Evolutionary conservation across 306 rosid species (phyloP).

Genomic region (Calophaca sinica): DNA sequence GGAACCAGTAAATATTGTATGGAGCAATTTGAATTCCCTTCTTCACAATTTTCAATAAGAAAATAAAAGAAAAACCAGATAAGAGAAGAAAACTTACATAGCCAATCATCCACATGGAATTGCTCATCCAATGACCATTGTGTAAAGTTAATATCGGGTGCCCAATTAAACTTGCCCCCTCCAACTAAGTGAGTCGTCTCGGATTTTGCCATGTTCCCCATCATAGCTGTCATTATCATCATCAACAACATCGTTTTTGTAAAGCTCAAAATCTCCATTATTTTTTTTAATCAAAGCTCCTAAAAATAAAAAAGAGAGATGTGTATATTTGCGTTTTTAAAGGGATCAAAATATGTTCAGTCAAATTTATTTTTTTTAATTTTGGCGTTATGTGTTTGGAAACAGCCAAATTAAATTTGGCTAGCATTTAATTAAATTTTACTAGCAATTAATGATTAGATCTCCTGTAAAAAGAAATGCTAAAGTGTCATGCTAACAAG

Average conservation of each 20-base stretch:
- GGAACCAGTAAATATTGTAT: too few relatives aligned
- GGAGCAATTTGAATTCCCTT: too few relatives aligned
- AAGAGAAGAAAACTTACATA: slow-evolving; percentile 42
- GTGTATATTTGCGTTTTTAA: not conserved
- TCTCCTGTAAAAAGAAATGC: too few relatives aligned
- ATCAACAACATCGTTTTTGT: slow-evolving; percentile 16
- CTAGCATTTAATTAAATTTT: too few relatives aligned
- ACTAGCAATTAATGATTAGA: too few relatives aligned
- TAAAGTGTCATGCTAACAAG: too few relatives aligned
- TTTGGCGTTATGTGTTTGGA: too few relatives aligned
- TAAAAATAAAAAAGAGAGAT: too few relatives aligned
- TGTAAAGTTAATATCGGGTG: slow-evolving; percentile 38
- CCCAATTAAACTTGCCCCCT: slow-evolving; percentile 42
- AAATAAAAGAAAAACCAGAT: not conserved
- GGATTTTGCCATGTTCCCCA: slow-evolving; percentile 33
- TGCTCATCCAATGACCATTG: slow-evolving; percentile 47
- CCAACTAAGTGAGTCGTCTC: slow-evolving; percentile 42
- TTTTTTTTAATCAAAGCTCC: not conserved
- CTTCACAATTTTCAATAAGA: too few relatives aligned
- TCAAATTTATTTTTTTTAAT: too few relatives aligned
- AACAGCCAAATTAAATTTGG: too few relatives aligned
- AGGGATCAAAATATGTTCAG: too few relatives aligned
- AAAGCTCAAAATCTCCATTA: slow-evolving; percentile 40
- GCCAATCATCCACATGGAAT: slow-evolving; percentile 46
- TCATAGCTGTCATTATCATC: slow-evolving; percentile 1